Conservation (phyloP, 805 yeast genomes). For the Lachancea sp. region DNA sequence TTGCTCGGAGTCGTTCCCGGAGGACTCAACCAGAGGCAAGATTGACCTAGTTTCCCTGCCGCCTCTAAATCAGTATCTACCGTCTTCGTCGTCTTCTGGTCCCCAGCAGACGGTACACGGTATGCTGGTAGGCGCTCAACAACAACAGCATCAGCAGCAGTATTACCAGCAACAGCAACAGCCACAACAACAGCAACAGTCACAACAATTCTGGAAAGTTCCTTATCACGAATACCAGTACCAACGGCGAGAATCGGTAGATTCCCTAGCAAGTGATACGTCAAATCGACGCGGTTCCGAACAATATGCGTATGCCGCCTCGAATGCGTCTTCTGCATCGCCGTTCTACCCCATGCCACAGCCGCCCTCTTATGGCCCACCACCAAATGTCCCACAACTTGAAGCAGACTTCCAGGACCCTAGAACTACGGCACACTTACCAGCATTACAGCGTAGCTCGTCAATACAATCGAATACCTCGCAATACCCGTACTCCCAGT, state of each 20-base stretch:
- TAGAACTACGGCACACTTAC: constrained; percentile 26
- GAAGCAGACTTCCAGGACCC: constrained; percentile 15
- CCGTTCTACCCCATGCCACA: constrained; percentile 5
- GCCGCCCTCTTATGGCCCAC: constrained; percentile 8
- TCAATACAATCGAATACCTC: constrained; percentile 11
- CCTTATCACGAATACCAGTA: constrained; percentile 31
- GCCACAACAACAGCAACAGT: constrained; percentile 19
- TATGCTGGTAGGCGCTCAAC: constrained; percentile 2
- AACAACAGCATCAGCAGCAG: constrained; percentile 15
- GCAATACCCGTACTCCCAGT: constrained; percentile 13
- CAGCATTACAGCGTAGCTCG: constrained; percentile 22
- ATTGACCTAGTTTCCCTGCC: constrained; percentile 24
- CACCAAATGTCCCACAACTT: constrained; percentile 1
- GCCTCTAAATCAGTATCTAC: constrained; percentile 29
- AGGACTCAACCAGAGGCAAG: constrained; percentile 6
- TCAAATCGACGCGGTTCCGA: constrained; percentile 12
- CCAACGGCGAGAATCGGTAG: constrained; percentile 29
- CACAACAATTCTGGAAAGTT: constrained; percentile 34
- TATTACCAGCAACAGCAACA: constrained; percentile 15
- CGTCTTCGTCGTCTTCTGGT: constrained; percentile 12
- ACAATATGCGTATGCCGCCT: constrained; percentile 3
- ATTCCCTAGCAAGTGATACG: constrained; percentile 27
- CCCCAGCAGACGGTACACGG: background rate
- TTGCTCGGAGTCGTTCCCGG: constrained; percentile 4
- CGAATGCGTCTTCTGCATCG: constrained; percentile 6